A percentile compares a stretch with the other conserved stretches of the same genome.
Evolutionary conservation across 2,329 filamentous ascomycete species (phyloP).

Genomic region (Cladosporium sp.): DNA sequence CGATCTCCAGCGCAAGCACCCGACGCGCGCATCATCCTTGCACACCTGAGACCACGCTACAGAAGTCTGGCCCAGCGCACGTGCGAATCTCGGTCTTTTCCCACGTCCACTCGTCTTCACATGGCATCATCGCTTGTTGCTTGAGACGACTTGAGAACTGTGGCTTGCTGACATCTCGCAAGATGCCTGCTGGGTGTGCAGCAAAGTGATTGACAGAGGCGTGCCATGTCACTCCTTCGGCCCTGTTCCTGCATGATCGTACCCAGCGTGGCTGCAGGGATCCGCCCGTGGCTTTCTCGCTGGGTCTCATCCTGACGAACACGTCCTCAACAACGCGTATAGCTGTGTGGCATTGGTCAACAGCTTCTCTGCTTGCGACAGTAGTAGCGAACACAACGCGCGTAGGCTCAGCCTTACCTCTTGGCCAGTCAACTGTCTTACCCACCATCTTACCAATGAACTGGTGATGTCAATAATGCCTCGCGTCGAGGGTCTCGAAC

Average conservation of each 20-base stretch:
- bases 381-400: neutral
- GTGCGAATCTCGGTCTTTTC: neutral
- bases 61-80: conserved; percentile 2
- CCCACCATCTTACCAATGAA: neutral
- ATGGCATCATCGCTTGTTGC: neutral
- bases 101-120: neutral
- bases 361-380: neutral
- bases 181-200: neutral
- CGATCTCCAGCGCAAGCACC: conserved; percentile 1
- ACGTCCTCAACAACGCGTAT: neutral
- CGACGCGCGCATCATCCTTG: conserved; percentile 4
- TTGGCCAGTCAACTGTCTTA: neutral
- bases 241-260: conserved; percentile 4
- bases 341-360: neutral
- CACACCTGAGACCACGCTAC: neutral
- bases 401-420: neutral
- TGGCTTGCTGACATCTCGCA: neutral
- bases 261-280: neutral
- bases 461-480: neutral
- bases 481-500: neutral
- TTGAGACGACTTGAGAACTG: neutral
- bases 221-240: neutral
- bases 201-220: neutral
- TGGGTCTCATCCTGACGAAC: neutral
- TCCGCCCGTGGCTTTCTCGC: neutral